A percentile compares a stretch with the other conserved stretches of the same genome.
phyloP scores from a whole-genome alignment of 192 early-diverging fungal species.

The Paraglomus brasilianum region DNA sequence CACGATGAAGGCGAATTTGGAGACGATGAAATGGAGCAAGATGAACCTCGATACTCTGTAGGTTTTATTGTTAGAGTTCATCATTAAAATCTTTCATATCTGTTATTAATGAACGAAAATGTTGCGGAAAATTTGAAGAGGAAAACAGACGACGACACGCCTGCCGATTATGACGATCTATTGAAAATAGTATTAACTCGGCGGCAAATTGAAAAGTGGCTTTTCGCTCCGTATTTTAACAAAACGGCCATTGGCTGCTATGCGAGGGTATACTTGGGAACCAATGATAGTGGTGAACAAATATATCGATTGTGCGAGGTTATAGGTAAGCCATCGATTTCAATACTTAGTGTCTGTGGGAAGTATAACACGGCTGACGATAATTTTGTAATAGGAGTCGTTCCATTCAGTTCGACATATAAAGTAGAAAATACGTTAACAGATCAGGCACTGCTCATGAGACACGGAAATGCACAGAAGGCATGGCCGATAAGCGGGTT shows the following conservation, averaged over 20 bases:
- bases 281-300: slow-evolving; percentile 51
- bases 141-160: no score
- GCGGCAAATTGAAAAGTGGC: slow-evolving; percentile 69
- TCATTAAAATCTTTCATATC: no score
- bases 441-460: slow-evolving; percentile 63
- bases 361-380: neutral
- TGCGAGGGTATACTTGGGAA: slow-evolving; percentile 64
- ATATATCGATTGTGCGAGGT: slow-evolving; percentile 64
- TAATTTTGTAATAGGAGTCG: neutral
- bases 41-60: no score
- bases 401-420: slow-evolving; percentile 46
- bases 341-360: neutral
- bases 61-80: no score
- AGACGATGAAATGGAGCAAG: no score
- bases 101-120: no score
- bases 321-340: slow-evolving; percentile 29
- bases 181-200: slow-evolving; percentile 62
- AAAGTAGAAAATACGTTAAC: slow-evolving; percentile 58
- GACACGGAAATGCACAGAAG: slow-evolving; percentile 67
- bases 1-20: no score
- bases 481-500: slow-evolving; percentile 74
- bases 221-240: slow-evolving; percentile 69
- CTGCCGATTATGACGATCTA: no score
- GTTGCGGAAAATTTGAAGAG: no score
- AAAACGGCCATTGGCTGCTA: slow-evolving; percentile 64